These are phyloP conservation scores for Stemphylium vesicarium DNA, from an alignment of 2,329 filamentous ascomycete species.

Conservation along the genomic window DNA sequence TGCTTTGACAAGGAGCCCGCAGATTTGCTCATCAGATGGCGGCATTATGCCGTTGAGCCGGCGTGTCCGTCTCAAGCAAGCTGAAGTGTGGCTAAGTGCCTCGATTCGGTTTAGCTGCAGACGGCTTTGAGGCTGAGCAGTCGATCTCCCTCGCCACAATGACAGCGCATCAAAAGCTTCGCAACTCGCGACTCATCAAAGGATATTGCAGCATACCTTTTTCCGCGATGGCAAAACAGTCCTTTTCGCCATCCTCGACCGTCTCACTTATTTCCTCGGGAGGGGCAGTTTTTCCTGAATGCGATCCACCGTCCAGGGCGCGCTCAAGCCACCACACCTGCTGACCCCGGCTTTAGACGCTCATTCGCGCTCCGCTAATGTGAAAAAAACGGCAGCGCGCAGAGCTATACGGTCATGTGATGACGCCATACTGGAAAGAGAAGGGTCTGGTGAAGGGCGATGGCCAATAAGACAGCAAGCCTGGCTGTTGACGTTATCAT, in stretches of 20 bases:
- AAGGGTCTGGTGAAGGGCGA: constrained; percentile 14
- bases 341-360: constrained; percentile 32
- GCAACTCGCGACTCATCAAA: constrained; percentile 18
- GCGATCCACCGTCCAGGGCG: constrained; percentile 37
- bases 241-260: constrained; percentile 28
- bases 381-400: constrained; percentile 36
- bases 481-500: constrained; percentile 24
- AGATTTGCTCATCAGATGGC: constrained; percentile 23
- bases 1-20: constrained; percentile 20
- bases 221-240: constrained; percentile 16
- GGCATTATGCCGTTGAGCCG: constrained; percentile 24
- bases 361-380: constrained; percentile 39
- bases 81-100: constrained; percentile 43
- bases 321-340: constrained; percentile 35
- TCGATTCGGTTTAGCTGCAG: constrained; percentile 28
- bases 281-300: constrained; percentile 25
- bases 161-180: constrained; percentile 41
- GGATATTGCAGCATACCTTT: constrained; percentile 4
- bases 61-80: constrained; percentile 35
- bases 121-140: constrained; percentile 41
- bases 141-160: constrained; percentile 39
- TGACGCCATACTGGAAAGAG: constrained; percentile 25
- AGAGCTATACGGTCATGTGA: constrained; percentile 41
- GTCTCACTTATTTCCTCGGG: constrained; percentile 29
- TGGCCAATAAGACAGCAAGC: constrained; percentile 34